Evolutionary conservation across 768 basidiomycete species (phyloP), one percentile per base, ranked within the genome.

Genomic region (Imleria badia): DNA sequence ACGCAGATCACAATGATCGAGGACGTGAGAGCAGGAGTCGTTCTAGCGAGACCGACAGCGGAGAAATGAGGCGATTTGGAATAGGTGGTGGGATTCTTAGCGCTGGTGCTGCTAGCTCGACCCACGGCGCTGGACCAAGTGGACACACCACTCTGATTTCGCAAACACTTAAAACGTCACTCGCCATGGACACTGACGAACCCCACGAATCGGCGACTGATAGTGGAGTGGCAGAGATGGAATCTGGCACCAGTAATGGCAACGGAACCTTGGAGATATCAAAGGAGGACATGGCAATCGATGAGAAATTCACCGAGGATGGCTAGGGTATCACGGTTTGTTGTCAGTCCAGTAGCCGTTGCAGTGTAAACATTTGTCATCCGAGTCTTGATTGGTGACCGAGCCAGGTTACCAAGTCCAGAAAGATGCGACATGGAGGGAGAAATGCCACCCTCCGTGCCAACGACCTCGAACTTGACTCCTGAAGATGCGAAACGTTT

Each of bases 41-140:
- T 48, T 71, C 74, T 11, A 78, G 74, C 56, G 77, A 73, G 40
- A 75, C 72, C 19, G 81, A 79, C 30, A 74, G 69, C 34, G 77
- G 76, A 36, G 62, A 59, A n/a, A 68, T 73, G 56, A 72, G 73
- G 38, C 83, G 84, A 62, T 88, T 86, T 56, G 84, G 85, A 30
- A 80, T 86, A 58, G 81, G 83, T 9, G 79, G 83, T 7, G 88
- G 88, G 19, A 91, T 91, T 58, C 78, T 91, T 76, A 81, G 79
- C 40, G 81, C 87, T 38, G 82, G 83, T 17, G 72, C 70, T 48
- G 61, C 80, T 4, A 70, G 78, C 33, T 76, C 78, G 22, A 83
- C 86, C 0, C 85, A 87, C 57, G 87, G 87, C 15, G 87, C 86
- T 26, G 89, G 89, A 6, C 89, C 89, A 5, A 91, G 89, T 68